These are phyloP conservation scores for Chaetomium olivaceum DNA, from an alignment of 2,329 filamentous ascomycete species.

Conservation along the genomic window DNA sequence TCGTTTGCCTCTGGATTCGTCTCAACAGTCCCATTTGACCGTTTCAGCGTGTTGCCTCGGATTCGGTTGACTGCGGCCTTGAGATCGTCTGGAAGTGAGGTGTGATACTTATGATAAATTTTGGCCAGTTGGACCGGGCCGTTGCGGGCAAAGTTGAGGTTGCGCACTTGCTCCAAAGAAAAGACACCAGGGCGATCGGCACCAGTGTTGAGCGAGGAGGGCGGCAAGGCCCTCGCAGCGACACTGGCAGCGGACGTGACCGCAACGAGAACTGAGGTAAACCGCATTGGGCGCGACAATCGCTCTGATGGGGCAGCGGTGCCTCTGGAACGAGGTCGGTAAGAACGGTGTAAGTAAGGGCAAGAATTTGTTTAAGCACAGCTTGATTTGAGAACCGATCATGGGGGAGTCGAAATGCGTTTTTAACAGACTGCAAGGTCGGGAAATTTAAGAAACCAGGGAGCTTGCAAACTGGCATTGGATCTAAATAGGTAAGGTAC, in stretches of 20 bases:
- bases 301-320: background rate
- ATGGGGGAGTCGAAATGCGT: background rate
- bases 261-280: background rate
- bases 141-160: conserved; percentile 39
- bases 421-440: background rate
- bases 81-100: conserved; percentile 38
- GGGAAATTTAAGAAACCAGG: background rate
- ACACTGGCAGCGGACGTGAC: conserved; percentile 10
- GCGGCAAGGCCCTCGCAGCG: conserved; percentile 10
- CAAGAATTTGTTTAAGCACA: background rate
- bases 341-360: background rate
- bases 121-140: conserved; percentile 41
- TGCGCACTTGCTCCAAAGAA: conserved; percentile 42
- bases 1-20: conserved; percentile 38
- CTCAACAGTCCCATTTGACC: conserved; percentile 35
- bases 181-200: conserved; percentile 27
- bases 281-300: background rate
- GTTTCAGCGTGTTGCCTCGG: conserved; percentile 3
- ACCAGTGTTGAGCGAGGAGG: background rate
- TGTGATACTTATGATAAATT: conserved; percentile 43
- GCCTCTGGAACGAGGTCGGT: background rate
- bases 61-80: conserved; percentile 33
- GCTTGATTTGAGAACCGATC: background rate
- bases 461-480: too few species aligned
- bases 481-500: too few species aligned